Evolutionary conservation across 257 asterid genomes (phyloP), one percentile per base, ranked within the genome.

Genomic region (Galeopsis tetrahit): DNA sequence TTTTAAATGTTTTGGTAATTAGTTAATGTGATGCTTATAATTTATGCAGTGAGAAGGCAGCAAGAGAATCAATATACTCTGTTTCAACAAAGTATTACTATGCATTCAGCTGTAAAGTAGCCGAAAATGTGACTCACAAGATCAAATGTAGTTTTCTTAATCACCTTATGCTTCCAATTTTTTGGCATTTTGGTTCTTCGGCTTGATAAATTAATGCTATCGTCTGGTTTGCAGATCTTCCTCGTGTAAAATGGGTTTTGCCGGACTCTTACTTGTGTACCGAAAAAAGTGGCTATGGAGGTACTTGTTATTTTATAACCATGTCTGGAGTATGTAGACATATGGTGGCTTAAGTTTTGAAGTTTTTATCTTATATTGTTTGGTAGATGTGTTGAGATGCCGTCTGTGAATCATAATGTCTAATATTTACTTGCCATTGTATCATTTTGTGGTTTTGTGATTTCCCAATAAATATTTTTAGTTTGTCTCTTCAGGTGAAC

Each of bases 21-120:
- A 34, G 6, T 57, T 1, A 59, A 64, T 58, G 14, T 39, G 69
- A 48, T 13, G n/a, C 61, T 60, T 35, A 49, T 61, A 9, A 58
- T 52, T 2, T 57, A 63, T 76, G 79, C 78, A 73, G 86, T 48
- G 82, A 81, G 81, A 78, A 76, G 72, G 82, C 77, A 1, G 86
- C 88, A 43, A 84, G 60, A 77, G 82, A 79, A 64, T 71, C 81
- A 5, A 81, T 84, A 63, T 81, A 79, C 78, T 81, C 83, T 0
- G 86, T 84, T 77, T 84, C 86, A 1, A 84, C 88, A 10, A 84
- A 79, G 78, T 84, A 81, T 74, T 84, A 84, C 71, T 84, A 76
- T 71, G 84, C 80, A 31, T 84, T 81, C 80, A 74, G 84, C 76
- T 79, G 86, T 46, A 55, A 70, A 77, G 35, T 79, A 15, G 3